Evolutionary conservation across 768 basidiomycete species (phyloP), one percentile per base, ranked within the genome.

Genomic region (Symmetrospora coprosmae): DNA sequence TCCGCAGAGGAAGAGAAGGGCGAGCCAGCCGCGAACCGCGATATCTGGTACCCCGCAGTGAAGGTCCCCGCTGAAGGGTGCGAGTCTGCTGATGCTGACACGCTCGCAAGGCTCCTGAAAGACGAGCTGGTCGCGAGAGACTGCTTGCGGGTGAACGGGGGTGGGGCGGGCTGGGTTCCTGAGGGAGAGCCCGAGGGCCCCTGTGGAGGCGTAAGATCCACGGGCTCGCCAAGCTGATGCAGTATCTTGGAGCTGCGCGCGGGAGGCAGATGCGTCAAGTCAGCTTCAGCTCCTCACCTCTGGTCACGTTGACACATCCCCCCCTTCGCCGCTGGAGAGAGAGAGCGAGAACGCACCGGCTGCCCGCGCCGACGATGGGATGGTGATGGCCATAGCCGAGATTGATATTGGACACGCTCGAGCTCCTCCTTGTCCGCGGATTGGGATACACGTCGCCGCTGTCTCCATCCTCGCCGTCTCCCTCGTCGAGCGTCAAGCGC

Each of bases 221-320:
- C 55, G 4, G 55, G 55, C 25, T 58, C 55, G 40, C 55, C 55
- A 17, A 58, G 43, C 27, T 58, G 55, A 19, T 27, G 25, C 13
- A 58, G 30, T 21, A 58, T 58, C 55, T 58, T 58, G 30, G 55
- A 45, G 13, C 55, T 58, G 55, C 55, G 23, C 19, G 52, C 45
- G 23, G 23, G 11, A 13, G 23, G 45, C 16, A 21, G 11, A 27
- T 21, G 11, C 14, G 11, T 13, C 16, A 14, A 47, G 23, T 25
- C 11, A 13, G 45, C 11, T 47, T 47, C 17, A 25, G 16, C 11
- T n/a, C 13, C 16, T 11, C 25, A 21, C 14, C 11, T 7, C 33
- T 33, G 16, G 8, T 47, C 9, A 14, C 34, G 19, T 4, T 27
- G 27, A 23, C 45, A 9, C n/a, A 25, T 25, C 21, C n/a, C 27